Evolutionary conservation across 495 filamentous ascomycete species (phyloP).

Genomic region (Tuber microsphaerosporum): DNA sequence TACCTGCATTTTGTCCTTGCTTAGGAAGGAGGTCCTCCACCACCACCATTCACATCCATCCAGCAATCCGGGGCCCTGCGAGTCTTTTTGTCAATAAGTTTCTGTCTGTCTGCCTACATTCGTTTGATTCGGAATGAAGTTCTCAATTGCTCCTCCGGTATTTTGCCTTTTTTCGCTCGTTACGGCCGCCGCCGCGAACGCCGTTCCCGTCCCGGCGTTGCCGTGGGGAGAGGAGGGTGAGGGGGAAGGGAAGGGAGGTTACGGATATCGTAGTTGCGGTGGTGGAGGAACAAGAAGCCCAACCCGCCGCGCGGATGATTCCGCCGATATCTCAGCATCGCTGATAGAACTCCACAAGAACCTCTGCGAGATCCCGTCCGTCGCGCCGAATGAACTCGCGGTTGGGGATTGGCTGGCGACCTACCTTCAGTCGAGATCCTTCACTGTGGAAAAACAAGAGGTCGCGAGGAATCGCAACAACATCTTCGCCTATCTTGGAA

Average conservation of each 20-base stretch:
- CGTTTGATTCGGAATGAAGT: not conserved
- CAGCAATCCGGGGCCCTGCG: not conserved
- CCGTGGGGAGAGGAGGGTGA: not conserved
- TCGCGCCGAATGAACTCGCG: slow-evolving; percentile 61
- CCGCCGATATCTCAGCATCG: not conserved
- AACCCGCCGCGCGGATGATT: not conserved
- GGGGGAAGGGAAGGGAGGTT: not conserved
- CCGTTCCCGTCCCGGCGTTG: not conserved
- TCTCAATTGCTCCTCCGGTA: not conserved
- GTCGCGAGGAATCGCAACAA: slow-evolving; percentile 54
- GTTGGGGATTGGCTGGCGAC: slow-evolving; percentile 59
- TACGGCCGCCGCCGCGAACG: not conserved
- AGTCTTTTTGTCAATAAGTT: not conserved
- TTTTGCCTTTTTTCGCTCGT: not conserved
- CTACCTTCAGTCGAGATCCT: slow-evolving; percentile 57
- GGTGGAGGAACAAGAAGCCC: not conserved
- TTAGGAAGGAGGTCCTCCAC: not conserved
- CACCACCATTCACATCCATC: not conserved
- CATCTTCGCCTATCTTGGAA: slow-evolving; percentile 64
- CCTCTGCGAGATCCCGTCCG: slow-evolving; percentile 66
- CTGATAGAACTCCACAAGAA: slow-evolving; percentile 68
- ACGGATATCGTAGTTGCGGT: not conserved
- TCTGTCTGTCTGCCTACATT: not conserved
- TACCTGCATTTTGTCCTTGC: not conserved
- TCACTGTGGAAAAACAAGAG: slow-evolving; percentile 58